Conservation (phyloP, 495 filamentous ascomycete genomes). For the Aspergillus sclerotiicarbonarius region DNA sequence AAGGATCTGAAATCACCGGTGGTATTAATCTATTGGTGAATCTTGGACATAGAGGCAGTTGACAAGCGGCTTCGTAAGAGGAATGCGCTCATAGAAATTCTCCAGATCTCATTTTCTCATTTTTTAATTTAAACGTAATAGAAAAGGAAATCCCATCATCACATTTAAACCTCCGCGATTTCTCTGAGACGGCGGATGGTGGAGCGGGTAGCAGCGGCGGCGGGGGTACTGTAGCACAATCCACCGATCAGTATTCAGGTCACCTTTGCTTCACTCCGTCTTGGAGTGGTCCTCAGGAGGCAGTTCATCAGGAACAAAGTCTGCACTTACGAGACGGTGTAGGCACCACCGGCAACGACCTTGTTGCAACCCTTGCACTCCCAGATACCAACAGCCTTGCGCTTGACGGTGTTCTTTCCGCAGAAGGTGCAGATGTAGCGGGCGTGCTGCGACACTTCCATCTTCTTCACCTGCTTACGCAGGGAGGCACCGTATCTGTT, state of each 20-base stretch:
- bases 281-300: not conserved
- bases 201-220: conserved; percentile 92
- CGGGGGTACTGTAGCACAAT: conserved; percentile 69
- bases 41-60: conserved; percentile 13
- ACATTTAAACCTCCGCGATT: conserved; percentile 89
- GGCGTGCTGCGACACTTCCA: conserved; percentile 97
- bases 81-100: conserved; percentile 23
- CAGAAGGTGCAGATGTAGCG: conserved; percentile 87
- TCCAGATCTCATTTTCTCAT: conserved; percentile 41
- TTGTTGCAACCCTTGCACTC: conserved; percentile 90
- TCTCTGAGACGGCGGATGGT: conserved; percentile 97
- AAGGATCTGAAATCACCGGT: conserved; percentile 19
- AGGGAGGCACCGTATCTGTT: conserved; percentile 96
- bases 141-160: conserved; percentile 45
- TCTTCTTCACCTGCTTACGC: conserved; percentile 99
- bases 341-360: conserved; percentile 94
- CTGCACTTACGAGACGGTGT: conserved; percentile 86
- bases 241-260: conserved; percentile 24
- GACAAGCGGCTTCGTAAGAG: conserved; percentile 15
- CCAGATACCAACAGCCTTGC: conserved; percentile 94
- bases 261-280: not conserved
- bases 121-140: conserved; percentile 47
- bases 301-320: not conserved
- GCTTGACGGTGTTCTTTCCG: conserved; percentile 92
- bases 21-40: conserved; percentile 22